These are phyloP conservation scores for Pseudogymnoascus sp. DNA, from an alignment of 2,329 filamentous ascomycete species.

Conservation along the genomic window DNA sequence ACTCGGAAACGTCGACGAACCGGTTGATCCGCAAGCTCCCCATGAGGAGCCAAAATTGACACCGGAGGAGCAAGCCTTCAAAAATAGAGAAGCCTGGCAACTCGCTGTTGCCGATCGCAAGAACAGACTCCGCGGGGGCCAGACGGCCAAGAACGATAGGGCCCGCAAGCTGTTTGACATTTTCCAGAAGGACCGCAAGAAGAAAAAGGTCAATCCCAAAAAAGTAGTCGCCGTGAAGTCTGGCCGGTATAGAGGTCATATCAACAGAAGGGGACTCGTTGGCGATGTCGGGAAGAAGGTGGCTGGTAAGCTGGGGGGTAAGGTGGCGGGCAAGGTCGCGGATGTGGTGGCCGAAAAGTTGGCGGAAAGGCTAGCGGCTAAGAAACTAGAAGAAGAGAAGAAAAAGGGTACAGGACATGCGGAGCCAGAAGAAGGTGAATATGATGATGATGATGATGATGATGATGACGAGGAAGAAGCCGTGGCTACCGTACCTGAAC, in stretches of 20 bases:
- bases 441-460: too few relatives aligned
- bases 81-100: background rate
- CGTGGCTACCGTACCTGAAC: background rate
- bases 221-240: background rate
- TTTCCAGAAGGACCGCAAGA: background rate
- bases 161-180: background rate
- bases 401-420: too few relatives aligned
- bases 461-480: background rate
- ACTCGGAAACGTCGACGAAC: background rate
- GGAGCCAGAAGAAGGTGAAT: background rate
- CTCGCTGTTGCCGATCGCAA: background rate
- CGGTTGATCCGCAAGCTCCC: background rate
- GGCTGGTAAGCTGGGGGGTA: background rate
- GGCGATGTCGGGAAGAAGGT: background rate
- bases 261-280: background rate
- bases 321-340: background rate
- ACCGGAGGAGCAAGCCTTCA: background rate
- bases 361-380: background rate
- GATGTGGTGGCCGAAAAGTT: background rate
- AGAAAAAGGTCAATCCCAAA: background rate
- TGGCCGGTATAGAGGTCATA: background rate
- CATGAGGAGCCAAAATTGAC: background rate
- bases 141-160: background rate
- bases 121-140: background rate
- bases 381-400: background rate